Evolutionary conservation across 2,329 filamentous ascomycete genomes (phyloP).

Genomic region (Colletotrichum camelliae): DNA sequence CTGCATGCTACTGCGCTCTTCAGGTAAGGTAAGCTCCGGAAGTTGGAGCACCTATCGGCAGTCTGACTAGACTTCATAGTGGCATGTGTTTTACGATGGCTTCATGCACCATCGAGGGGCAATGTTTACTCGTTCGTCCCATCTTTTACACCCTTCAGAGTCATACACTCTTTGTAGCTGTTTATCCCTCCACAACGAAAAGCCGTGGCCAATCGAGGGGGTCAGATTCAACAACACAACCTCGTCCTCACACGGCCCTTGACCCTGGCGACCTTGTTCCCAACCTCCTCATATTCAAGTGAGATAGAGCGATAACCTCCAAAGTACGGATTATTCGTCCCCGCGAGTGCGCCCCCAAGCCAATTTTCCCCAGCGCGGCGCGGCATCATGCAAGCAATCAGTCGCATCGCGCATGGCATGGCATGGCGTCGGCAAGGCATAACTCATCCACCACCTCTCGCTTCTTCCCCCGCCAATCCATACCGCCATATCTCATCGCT

Average conservation of each 20-base stretch:
- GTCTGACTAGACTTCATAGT: neutral
- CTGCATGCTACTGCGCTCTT: neutral
- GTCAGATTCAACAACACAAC: constrained; percentile 9
- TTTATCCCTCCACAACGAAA: neutral
- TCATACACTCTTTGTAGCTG: neutral
- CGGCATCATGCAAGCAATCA: constrained; percentile 7
- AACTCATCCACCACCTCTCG: neutral
- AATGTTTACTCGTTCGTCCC: neutral
- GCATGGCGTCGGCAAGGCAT: neutral
- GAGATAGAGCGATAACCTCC: neutral
- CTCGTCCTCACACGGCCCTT: neutral
- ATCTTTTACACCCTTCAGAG: neutral
- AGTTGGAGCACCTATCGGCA: neutral
- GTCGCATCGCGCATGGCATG: neutral
- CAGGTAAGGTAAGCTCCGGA: neutral
- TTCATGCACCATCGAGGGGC: constrained; percentile 5
- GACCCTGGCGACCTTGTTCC: neutral
- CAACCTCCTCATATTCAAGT: neutral
- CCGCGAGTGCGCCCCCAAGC: neutral
- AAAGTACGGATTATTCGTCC: neutral
- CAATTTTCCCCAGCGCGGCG: neutral
- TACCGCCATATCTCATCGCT: constrained; percentile 8
- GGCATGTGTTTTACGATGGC: constrained; percentile 7
- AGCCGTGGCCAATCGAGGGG: constrained; percentile 4
- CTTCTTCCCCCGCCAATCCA: constrained; percentile 13